Percentiles rank a stretch among this genome's conserved stretches.
Conservation (phyloP, 1,139 yeast genomes). For the Yamadazyma sp. region DNA sequence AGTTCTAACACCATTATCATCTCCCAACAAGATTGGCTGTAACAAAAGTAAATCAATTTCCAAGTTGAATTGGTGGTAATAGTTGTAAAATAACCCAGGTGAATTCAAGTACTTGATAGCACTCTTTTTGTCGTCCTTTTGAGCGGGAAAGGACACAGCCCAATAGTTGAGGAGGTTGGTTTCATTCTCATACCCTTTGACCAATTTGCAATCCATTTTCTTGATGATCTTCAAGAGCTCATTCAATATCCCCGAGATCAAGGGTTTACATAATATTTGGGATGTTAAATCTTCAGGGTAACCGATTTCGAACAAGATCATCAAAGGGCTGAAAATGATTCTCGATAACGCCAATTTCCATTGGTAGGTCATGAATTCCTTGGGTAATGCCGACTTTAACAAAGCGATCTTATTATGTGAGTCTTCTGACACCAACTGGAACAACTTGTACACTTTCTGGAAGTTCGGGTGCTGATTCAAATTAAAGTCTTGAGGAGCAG, state of each 20-base stretch:
- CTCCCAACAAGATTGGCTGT: conserved; percentile 85
- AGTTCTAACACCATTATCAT: conserved; percentile 79
- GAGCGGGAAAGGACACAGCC: conserved; percentile 44
- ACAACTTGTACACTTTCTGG: conserved; percentile 30
- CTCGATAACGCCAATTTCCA: conserved; percentile 85
- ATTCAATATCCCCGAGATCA: conserved; percentile 72
- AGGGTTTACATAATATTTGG: conserved; percentile 81
- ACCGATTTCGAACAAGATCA: conserved; percentile 70
- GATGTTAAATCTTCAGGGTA: conserved; percentile 56
- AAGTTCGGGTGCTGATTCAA: conserved; percentile 21
- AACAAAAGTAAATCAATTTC: conserved; percentile 73
- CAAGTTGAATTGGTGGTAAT: conserved; percentile 52
- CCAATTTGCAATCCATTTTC: conserved; percentile 74
- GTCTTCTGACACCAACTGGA: conserved; percentile 36
- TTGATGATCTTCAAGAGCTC: conserved; percentile 75
- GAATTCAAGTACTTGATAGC: conserved; percentile 36
- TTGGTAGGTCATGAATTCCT: conserved; percentile 70
- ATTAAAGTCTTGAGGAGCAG: conserved; percentile 19
- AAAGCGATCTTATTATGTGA: conserved; percentile 36
- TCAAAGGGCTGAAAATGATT: conserved; percentile 73
- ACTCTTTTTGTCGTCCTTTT: conserved; percentile 7
- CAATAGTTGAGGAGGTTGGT: conserved; percentile 55
- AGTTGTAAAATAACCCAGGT: conserved; percentile 61
- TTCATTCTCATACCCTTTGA: conserved; percentile 66
- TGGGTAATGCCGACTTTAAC: conserved; percentile 50